phyloP scores from a whole-genome alignment of 768 basidiomycete species.

The Naematelia aurantialba region DNA sequence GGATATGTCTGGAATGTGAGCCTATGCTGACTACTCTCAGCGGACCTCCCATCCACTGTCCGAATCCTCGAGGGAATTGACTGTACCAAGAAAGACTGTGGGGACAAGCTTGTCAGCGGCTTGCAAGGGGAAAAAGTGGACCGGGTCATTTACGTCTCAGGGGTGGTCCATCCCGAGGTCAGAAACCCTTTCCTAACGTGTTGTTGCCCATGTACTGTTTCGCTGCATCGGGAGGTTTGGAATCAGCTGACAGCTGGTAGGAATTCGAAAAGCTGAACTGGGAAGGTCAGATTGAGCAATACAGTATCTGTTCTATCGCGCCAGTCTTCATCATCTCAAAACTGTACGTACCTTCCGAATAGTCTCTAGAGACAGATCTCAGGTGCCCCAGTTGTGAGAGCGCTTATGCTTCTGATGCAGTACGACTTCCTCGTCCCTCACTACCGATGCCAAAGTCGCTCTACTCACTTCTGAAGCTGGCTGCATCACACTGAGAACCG shows the following conservation, averaged over 20 bases:
- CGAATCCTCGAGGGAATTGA: slow-evolving; percentile 53
- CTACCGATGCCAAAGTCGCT: slow-evolving; percentile 51
- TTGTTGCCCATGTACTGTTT: neutral
- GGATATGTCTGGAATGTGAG: too few species aligned
- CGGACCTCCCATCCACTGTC: too few species aligned
- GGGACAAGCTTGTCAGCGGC: slow-evolving; percentile 50
- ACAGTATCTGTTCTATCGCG: slow-evolving; percentile 54
- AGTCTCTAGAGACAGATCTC: neutral
- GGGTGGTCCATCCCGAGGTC: slow-evolving; percentile 53
- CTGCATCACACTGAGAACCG: slow-evolving; percentile 53
- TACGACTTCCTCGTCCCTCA: slow-evolving; percentile 30
- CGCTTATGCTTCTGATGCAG: slow-evolving; percentile 9
- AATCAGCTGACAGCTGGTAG: slow-evolving; percentile 20
- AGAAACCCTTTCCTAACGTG: slow-evolving; percentile 8
- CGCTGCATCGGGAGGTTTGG: neutral
- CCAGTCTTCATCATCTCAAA: slow-evolving; percentile 46
- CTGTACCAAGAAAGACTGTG: slow-evolving; percentile 49
- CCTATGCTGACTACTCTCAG: too few species aligned
- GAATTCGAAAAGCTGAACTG: slow-evolving; percentile 52
- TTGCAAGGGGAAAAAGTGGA: slow-evolving; percentile 49
- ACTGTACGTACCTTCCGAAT: slow-evolving; percentile 16
- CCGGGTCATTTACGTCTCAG: slow-evolving; percentile 52
- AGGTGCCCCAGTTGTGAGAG: neutral
- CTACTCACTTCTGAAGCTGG: slow-evolving; percentile 56
- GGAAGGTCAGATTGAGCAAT: slow-evolving; percentile 55